Evolutionary conservation across 768 basidiomycete species (phyloP).

Genomic region (Lanmaoa rubissima): DNA sequence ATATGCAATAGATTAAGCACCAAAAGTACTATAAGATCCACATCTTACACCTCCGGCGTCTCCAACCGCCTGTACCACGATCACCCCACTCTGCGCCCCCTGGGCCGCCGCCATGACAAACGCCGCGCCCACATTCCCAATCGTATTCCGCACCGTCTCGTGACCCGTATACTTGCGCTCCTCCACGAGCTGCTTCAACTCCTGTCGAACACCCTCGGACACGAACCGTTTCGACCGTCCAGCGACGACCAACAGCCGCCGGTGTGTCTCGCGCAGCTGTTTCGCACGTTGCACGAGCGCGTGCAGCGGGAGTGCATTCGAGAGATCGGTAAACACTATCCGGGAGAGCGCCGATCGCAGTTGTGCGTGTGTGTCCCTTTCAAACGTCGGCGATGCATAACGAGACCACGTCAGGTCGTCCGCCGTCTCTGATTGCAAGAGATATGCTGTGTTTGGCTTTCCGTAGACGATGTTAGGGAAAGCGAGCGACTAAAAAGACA

Average conservation of each 20-base stretch:
- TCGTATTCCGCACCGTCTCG: slow-evolving; percentile 62
- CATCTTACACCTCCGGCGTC: slow-evolving; percentile 10
- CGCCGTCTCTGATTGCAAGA: slow-evolving; percentile 75
- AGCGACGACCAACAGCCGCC: slow-evolving; percentile 59
- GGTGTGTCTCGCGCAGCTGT: slow-evolving; percentile 24
- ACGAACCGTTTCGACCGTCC: slow-evolving; percentile 78
- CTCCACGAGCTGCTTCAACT: slow-evolving; percentile 51
- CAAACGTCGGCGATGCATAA: slow-evolving; percentile 39
- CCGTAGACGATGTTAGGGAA: slow-evolving; percentile 76
- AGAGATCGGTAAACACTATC: slow-evolving; percentile 55
- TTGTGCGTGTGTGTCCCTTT: slow-evolving; percentile 3
- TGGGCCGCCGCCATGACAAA: slow-evolving; percentile 63
- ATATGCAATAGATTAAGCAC: neutral
- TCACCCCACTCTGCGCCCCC: slow-evolving; percentile 54
- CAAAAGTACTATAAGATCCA: too few species aligned
- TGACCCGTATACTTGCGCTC: slow-evolving; percentile 22
- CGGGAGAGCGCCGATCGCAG: slow-evolving; percentile 50
- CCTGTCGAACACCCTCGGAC: slow-evolving; percentile 53
- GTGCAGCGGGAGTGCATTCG: slow-evolving; percentile 56
- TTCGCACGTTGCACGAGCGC: slow-evolving; percentile 45
- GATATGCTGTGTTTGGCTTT: slow-evolving; percentile 57
- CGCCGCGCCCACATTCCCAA: slow-evolving; percentile 81
- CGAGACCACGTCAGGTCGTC: slow-evolving; percentile 77
- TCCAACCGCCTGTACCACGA: slow-evolving; percentile 66
- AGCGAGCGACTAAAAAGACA: slow-evolving; percentile 38